These are phyloP conservation scores for Nitzschia sp. DNA, from an alignment of 108 stramenopile genomes.

Conservation along the genomic window DNA sequence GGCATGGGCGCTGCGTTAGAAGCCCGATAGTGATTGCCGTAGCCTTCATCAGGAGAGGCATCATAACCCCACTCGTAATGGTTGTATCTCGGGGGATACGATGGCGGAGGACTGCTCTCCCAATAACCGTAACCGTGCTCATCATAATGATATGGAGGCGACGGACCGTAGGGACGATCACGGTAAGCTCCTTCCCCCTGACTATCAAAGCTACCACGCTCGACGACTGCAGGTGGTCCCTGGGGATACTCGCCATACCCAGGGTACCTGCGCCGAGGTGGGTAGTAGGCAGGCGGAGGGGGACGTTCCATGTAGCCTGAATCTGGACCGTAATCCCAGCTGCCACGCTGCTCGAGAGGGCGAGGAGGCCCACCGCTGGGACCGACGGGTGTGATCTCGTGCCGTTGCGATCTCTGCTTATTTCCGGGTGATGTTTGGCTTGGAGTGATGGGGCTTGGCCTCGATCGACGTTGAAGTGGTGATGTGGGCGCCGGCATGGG, in stretches of 20 bases:
- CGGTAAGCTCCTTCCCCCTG: constrained; percentile 17
- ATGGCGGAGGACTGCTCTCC: not conserved
- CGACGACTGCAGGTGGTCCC: constrained; percentile 18
- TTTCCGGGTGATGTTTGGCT: constrained; percentile 24
- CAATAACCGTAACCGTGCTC: constrained; percentile 11
- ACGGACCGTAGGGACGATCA: constrained; percentile 2
- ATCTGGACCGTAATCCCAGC: constrained; percentile 17
- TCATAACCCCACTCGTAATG: constrained; percentile 4
- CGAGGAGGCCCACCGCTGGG: not conserved
- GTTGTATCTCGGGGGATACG: constrained; percentile 4
- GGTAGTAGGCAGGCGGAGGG: not conserved
- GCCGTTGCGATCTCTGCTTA: not conserved
- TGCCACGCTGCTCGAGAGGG: constrained; percentile 1
- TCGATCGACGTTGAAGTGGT: constrained; percentile 21
- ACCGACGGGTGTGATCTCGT: constrained; percentile 2
- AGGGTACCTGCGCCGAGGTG: constrained; percentile 11
- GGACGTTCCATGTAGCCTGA: constrained; percentile 5
- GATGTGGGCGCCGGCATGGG: constrained; percentile 32
- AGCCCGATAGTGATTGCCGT: constrained; percentile 10
- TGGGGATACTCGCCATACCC: constrained; percentile 13
- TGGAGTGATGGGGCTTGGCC: constrained; percentile 39
- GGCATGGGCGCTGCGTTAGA: constrained; percentile 13
- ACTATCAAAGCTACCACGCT: constrained; percentile 34
- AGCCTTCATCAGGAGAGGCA: constrained; percentile 1
- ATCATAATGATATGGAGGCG: constrained; percentile 12